Conservation (phyloP, 2,329 filamentous ascomycete genomes). For the Paecilomyces formosus region DNA sequence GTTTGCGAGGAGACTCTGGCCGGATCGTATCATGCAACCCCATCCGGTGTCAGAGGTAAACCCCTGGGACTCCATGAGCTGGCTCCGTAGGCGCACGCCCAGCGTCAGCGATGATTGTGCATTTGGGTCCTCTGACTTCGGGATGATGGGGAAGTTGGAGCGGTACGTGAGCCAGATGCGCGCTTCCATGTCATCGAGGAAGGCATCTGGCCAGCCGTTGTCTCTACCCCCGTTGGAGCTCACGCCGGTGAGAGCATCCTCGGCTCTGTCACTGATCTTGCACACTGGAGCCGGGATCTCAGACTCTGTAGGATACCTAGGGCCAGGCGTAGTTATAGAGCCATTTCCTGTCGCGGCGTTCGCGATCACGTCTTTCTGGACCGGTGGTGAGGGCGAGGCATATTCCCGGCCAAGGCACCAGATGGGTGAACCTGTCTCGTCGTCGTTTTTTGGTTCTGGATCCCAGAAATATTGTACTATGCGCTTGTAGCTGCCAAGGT, state of each 20-base stretch:
- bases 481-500: constrained; percentile 70
- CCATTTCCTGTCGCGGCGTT: constrained; percentile 5
- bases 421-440: constrained; percentile 58
- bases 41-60: constrained; percentile 94
- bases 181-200: constrained; percentile 89
- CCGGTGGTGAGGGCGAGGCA: constrained; percentile 20
- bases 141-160: constrained; percentile 75
- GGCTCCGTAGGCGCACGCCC: constrained; percentile 72
- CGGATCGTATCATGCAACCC: constrained; percentile 98
- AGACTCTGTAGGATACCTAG: constrained; percentile 5
- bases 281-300: constrained; percentile 15
- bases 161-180: constrained; percentile 95
- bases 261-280: constrained; percentile 7
- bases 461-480: constrained; percentile 92
- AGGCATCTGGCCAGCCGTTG: constrained; percentile 70
- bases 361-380: constrained; percentile 1
- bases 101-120: constrained; percentile 68
- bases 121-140: constrained; percentile 67
- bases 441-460: constrained; percentile 75
- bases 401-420: constrained; percentile 73
- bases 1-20: constrained; percentile 88
- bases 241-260: not conserved
- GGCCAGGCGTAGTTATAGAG: constrained; percentile 5
- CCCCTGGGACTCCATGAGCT: constrained; percentile 67
- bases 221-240: constrained; percentile 3